Conservation (phyloP, 805 yeast species). For the Teunomyces barrocoloradensis region DNA sequence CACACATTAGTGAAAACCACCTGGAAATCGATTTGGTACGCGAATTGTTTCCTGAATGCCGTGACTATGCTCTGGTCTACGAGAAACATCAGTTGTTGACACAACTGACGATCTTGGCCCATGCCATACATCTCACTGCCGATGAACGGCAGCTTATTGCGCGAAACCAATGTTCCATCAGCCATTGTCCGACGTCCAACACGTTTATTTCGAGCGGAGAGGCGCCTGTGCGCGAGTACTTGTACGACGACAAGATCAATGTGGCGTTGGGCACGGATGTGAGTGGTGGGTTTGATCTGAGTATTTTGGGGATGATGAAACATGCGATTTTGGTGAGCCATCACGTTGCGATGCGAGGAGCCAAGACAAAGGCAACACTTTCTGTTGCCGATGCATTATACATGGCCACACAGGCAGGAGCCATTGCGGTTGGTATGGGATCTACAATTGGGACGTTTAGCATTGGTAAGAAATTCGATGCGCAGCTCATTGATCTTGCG, state of each 20-base stretch:
- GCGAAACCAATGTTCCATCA: conserved; percentile 60
- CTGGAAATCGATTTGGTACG: conserved; percentile 73
- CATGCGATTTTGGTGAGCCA: conserved; percentile 39
- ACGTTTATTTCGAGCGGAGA: conserved; percentile 88
- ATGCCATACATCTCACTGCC: conserved; percentile 73
- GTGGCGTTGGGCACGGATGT: conserved; percentile 63
- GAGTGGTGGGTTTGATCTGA: conserved; percentile 42
- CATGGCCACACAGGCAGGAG: conserved; percentile 90
- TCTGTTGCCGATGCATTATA: conserved; percentile 69
- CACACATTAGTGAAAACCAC: conserved; percentile 84
- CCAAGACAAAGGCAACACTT: conserved; percentile 44
- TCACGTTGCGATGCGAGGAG: conserved; percentile 31
- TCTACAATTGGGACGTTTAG: conserved; percentile 65
- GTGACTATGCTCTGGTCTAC: conserved; percentile 75
- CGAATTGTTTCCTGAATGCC: conserved; percentile 67
- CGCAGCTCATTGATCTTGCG: conserved; percentile 68
- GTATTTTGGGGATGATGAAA: conserved; percentile 34
- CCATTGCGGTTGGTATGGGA: conserved; percentile 62
- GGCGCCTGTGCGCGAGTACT: conserved; percentile 66
- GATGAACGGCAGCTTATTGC: conserved; percentile 61
- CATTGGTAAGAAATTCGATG: conserved; percentile 80
- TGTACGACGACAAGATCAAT: conserved; percentile 62
- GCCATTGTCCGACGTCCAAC: conserved; percentile 94
- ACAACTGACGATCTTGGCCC: conserved; percentile 77
- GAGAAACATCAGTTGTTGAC: conserved; percentile 58